Evolutionary conservation across 257 asterid species (phyloP), one percentile per base, ranked within the genome.

Genomic region (Petrea volubilis): DNA sequence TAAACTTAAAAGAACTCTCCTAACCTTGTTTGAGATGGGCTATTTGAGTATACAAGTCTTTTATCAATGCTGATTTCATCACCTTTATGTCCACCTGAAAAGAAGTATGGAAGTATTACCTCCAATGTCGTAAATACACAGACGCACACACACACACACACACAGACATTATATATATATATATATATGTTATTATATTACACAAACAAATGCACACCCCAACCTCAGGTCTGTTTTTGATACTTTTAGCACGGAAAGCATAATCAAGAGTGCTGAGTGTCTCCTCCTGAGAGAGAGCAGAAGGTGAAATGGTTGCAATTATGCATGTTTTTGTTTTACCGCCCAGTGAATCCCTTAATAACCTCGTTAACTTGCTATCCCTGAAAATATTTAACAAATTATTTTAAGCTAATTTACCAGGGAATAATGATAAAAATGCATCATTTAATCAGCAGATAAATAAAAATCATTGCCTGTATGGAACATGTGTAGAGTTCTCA

Each of bases 181-280:
- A 7, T 33, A 33, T 33, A 33, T 33, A 3, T 3, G 38, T 33
- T n/a, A n/a, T n/a, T n/a, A n/a, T n/a, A n/a, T n/a, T n/a, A n/a
- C n/a, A 33, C 38, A 33, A 33, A 33, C 3, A 33, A 33, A 33
- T 1, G 9, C 10, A 38, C 25, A 64, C 82, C 24, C 82, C 24
- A 40, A 82, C 91, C 90, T 88, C 95, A 18, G 86, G 92, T 68
- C 68, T 79, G 81, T 88, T 88, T 82, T 77, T 86, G 58, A 88
- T 86, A 68, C 73, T 76, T 56, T 84, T 88, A 67, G 88, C 90
- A 55, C 83, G 90, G 17, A 64, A 72, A 0, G 91, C 91, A 60
- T 85, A 85, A 72, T 82, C 95, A 17, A 88, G 82, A 72, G 92
- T 83, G 80, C 90, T 80, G 70, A 84, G 83, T 18, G 92, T 83